Conservation (phyloP, 1,139 yeast genomes). For the Taiozyma sp. region DNA sequence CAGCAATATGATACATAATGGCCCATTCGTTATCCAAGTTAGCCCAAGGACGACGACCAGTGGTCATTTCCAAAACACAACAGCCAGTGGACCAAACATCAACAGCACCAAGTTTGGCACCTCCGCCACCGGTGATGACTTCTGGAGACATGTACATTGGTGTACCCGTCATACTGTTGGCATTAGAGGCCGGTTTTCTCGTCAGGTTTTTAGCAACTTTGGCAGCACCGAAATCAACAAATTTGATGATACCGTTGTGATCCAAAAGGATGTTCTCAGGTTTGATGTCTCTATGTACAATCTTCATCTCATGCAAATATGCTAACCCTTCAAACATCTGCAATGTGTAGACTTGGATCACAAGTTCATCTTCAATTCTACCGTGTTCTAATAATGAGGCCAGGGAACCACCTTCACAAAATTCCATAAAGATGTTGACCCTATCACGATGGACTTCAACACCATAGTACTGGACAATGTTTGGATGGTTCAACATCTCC, state of each 20-base stretch:
- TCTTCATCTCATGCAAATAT: constrained; percentile 91
- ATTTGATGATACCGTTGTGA: constrained; percentile 89
- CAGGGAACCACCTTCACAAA: constrained; percentile 93
- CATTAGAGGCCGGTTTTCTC: constrained; percentile 31
- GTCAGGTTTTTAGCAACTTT: constrained; percentile 65
- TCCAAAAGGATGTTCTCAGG: constrained; percentile 92
- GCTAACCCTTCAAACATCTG: constrained; percentile 96
- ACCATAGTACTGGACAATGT: constrained; percentile 93
- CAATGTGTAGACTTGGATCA: constrained; percentile 83
- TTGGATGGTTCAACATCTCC: constrained; percentile 93
- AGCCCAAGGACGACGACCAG: constrained; percentile 85
- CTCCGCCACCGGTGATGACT: constrained; percentile 81
- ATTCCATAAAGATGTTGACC: constrained; percentile 96
- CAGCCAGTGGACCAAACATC: constrained; percentile 88
- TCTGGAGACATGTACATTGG: constrained; percentile 99
- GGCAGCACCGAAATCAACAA: constrained; percentile 97
- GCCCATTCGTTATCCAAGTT: constrained; percentile 97
- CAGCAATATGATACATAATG: constrained; percentile 96
- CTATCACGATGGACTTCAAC: constrained; percentile 96
- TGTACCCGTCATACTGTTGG: constrained; percentile 74
- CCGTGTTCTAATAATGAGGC: constrained; percentile 85
- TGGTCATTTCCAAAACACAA: constrained; percentile 78
- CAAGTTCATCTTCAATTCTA: constrained; percentile 91
- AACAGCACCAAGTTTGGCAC: constrained; percentile 62
- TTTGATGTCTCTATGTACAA: constrained; percentile 93